Evolutionary conservation across 2,329 filamentous ascomycete species (phyloP).

Genomic region (Colletotrichum destructivum): DNA sequence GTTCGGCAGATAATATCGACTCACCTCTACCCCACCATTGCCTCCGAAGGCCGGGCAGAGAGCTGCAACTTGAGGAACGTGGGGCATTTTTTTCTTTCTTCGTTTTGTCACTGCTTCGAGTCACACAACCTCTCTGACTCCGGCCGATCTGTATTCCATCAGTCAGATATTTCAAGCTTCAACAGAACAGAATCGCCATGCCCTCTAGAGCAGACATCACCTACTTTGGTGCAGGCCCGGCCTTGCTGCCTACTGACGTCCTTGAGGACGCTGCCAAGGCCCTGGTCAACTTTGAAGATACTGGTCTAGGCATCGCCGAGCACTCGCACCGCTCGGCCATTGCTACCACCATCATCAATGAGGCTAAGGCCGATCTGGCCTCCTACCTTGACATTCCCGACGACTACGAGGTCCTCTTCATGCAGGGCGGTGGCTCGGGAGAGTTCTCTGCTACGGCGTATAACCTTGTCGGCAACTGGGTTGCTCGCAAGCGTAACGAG

Average conservation of each 20-base stretch:
- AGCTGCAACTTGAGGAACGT: no score
- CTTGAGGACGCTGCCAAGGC: slow-evolving; percentile 83
- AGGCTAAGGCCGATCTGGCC: slow-evolving; percentile 82
- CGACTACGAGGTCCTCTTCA: slow-evolving; percentile 90
- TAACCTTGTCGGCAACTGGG: slow-evolving; percentile 88
- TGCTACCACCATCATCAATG: slow-evolving; percentile 83
- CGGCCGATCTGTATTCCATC: no score
- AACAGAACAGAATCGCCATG: slow-evolving; percentile 61
- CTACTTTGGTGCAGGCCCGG: slow-evolving; percentile 93
- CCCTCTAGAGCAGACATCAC: slow-evolving; percentile 81
- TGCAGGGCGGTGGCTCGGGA: slow-evolving; percentile 89
- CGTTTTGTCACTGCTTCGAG: no score
- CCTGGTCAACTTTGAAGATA: slow-evolving; percentile 85
- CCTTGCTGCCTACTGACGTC: slow-evolving; percentile 85
- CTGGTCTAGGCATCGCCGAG: slow-evolving; percentile 88
- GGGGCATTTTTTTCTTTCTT: no score
- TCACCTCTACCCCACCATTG: no score
- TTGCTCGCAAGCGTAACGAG: slow-evolving; percentile 75
- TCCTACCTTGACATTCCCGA: slow-evolving; percentile 85
- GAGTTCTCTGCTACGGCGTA: slow-evolving; percentile 88
- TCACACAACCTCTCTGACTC: no score
- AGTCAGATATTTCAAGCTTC: no score
- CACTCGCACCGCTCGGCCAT: slow-evolving; percentile 89
- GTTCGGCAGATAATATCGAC: no score
- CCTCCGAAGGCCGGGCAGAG: no score